A percentile compares a stretch with the other conserved stretches of the same genome.
Evolutionary conservation across 352 stramenopile genomes (phyloP).

Genomic region (Pythium rishiriense): DNA sequence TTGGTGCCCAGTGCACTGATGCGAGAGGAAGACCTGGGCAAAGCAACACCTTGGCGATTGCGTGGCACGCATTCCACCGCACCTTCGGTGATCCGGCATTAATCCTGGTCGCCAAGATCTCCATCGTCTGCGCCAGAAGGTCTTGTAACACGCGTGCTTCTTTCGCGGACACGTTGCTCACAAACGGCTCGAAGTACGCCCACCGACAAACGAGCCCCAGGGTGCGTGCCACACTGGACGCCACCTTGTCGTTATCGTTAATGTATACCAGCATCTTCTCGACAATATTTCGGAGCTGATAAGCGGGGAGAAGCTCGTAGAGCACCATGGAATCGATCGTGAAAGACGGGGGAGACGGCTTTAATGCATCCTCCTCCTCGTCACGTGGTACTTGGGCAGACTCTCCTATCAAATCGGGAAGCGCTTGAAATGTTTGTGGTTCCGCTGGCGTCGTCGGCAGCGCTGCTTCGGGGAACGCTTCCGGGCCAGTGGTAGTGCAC

Average conservation of each 20-base stretch:
- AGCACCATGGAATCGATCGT: constrained; percentile 28
- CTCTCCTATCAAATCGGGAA: too few species aligned
- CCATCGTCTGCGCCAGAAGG: constrained; percentile 69
- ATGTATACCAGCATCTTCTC: constrained; percentile 86
- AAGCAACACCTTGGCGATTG: constrained; percentile 84
- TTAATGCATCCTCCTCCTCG: neutral
- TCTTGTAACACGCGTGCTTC: constrained; percentile 46
- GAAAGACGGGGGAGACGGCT: neutral
- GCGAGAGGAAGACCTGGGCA: constrained; percentile 77
- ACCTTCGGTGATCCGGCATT: constrained; percentile 82
- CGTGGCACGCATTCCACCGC: constrained; percentile 86
- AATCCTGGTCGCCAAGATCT: constrained; percentile 69
- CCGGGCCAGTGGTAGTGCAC: constrained; percentile 76
- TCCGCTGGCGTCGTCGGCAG: neutral
- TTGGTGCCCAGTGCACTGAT: constrained; percentile 72
- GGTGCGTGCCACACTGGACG: constrained; percentile 79
- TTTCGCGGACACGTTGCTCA: constrained; percentile 31
- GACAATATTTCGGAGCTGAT: constrained; percentile 64
- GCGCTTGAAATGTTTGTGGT: neutral
- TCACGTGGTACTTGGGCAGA: neutral
- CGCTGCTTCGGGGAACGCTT: constrained; percentile 28
- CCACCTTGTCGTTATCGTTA: constrained; percentile 89
- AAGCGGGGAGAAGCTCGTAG: constrained; percentile 67
- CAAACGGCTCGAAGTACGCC: constrained; percentile 73
- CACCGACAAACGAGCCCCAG: constrained; percentile 80